These are phyloP conservation scores for Pythium sp. DNA, from an alignment of 352 stramenopile species.

Conservation along the genomic window DNA sequence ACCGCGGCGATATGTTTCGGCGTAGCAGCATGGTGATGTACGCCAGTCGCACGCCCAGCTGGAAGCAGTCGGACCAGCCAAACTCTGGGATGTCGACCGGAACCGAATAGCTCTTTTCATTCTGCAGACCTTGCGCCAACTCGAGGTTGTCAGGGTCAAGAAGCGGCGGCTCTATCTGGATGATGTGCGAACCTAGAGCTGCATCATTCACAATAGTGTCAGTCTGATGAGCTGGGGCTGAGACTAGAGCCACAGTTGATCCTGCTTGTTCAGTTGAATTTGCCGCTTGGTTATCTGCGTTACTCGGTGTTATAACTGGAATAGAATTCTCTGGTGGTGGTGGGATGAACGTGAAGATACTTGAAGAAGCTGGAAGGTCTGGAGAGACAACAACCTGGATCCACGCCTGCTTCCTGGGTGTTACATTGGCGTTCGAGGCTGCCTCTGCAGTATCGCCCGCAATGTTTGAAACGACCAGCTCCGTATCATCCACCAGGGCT, in stretches of 20 bases:
- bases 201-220: too few relatives aligned
- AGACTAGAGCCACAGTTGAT: too few relatives aligned
- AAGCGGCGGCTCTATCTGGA: slow-evolving; percentile 20
- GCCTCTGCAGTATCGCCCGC: neutral
- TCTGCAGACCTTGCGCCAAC: slow-evolving; percentile 36
- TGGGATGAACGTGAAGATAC: slow-evolving; percentile 52
- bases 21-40: slow-evolving; percentile 52
- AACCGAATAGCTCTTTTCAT: slow-evolving; percentile 42
- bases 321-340: neutral
- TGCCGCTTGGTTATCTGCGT: neutral
- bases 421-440: neutral
- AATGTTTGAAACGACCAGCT: slow-evolving; percentile 17
- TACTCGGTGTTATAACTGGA: neutral
- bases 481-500: slow-evolving; percentile 32
- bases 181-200: slow-evolving; percentile 6
- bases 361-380: slow-evolving; percentile 24
- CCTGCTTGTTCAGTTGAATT: neutral
- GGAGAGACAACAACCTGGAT: slow-evolving; percentile 21
- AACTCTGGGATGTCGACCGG: slow-evolving; percentile 43
- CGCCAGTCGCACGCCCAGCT: slow-evolving; percentile 44
- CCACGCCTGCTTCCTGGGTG: slow-evolving; percentile 41
- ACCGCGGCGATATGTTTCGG: slow-evolving; percentile 41
- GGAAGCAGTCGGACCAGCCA: slow-evolving; percentile 46
- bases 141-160: slow-evolving; percentile 1
- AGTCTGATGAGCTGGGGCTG: too few relatives aligned